Evolutionary conservation across 2,329 filamentous ascomycete genomes (phyloP).

Genomic region (Mollisiaceae sp.): DNA sequence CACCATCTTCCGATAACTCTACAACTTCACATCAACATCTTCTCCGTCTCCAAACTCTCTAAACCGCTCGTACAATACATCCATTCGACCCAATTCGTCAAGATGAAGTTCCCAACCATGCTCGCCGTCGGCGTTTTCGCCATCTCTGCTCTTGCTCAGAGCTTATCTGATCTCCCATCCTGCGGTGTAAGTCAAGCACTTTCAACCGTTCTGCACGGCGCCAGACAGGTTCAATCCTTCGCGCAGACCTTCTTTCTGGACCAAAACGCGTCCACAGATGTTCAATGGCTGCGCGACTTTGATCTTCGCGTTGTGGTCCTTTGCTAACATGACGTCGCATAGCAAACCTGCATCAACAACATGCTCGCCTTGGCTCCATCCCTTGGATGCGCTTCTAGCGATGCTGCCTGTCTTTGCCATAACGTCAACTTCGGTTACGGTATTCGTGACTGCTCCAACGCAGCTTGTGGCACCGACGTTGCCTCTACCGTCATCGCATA

Average conservation of each 20-base stretch:
- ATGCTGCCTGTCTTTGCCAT: constrained; percentile 51
- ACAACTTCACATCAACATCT: not conserved
- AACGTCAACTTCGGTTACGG: constrained; percentile 51
- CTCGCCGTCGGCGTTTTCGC: constrained; percentile 37
- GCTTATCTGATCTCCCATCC: constrained; percentile 34
- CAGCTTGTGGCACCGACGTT: constrained; percentile 45
- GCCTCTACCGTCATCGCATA: constrained; percentile 40
- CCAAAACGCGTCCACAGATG: not conserved
- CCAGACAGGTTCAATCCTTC: not conserved
- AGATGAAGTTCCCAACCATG: constrained; percentile 40
- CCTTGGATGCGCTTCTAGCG: constrained; percentile 47
- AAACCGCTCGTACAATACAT: not conserved
- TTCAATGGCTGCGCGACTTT: not conserved
- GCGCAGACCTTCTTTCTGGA: not conserved
- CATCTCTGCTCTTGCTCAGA: constrained; percentile 35
- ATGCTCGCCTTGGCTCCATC: constrained; percentile 48
- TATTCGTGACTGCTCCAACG: constrained; percentile 52
- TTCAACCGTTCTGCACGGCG: not conserved
- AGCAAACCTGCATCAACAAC: constrained; percentile 51
- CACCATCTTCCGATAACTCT: not conserved
- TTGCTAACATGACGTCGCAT: constrained; percentile 25
- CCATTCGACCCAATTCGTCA: constrained; percentile 26
- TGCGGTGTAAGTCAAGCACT: constrained; percentile 41
- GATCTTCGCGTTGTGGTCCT: not conserved
- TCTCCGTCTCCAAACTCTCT: constrained; percentile 14